Evolutionary conservation across 2,329 filamentous ascomycete species (phyloP), one percentile per base, ranked within the genome.

Genomic region (Colletotrichum lentis): DNA sequence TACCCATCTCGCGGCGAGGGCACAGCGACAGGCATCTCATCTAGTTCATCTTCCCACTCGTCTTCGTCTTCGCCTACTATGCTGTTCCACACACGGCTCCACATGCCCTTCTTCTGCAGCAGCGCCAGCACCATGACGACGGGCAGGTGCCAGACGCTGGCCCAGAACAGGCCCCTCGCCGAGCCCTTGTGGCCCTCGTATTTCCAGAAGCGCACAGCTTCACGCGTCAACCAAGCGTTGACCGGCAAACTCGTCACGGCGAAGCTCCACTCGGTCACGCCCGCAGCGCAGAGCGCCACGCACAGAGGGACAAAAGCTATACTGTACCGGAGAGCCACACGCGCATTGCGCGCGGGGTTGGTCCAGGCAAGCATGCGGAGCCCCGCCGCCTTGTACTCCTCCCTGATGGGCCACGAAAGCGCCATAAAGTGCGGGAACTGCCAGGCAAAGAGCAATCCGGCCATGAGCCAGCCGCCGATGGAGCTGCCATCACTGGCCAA

Each of bases 371-470:
- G 84, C 96, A 91, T 91, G 71, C 85, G 84, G 74, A 90, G 85
- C 10, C 88, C 89, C 0, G 87, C 89, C 12, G 82, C 83, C 71
- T 89, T 90, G 83, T 99, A 99, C 77, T 99, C 96, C 10, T 96
- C 90, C 22, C 93, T 86, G 69, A 98, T 97, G 4, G 88, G 84
- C 87, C 95, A 96, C 54, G 92, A 94, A 24, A 99, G 84, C 1
- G 94, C 91, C 85, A 97, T 98, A 82, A 99, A 99, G 80, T 99
- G 96, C 3, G 96, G 94, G 76, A 99, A 98, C 77, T 99, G 95
- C 96, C 96, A 99, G 14, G 94, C 91, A 72, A 97, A 97, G 5
- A 99, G 83, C 7, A 98, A 81, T 0, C 86, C 88, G 1, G 93
- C 95, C 16, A 97, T 83, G 0, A 98, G 81, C 96, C 96, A 99